Conservation (phyloP, 1,139 yeast species). For the Suhomyces bribrorum region DNA sequence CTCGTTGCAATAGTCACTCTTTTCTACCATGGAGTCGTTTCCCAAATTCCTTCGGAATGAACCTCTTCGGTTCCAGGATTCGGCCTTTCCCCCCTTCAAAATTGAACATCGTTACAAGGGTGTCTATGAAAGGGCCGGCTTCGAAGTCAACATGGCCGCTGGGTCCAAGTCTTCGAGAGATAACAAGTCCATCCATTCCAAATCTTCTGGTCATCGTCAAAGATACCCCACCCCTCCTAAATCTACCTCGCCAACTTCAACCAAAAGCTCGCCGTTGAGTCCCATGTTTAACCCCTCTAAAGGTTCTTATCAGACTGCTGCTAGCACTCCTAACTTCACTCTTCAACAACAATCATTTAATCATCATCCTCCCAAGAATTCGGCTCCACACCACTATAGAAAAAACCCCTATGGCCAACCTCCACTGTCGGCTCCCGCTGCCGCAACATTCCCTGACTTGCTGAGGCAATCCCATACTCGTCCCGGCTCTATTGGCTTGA, state of each 20-base stretch:
- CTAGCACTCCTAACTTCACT: slow-evolving; percentile 11
- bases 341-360: slow-evolving; percentile 8
- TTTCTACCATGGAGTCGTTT: slow-evolving; percentile 21
- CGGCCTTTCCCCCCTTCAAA: slow-evolving; percentile 63
- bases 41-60: slow-evolving; percentile 34
- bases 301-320: slow-evolving; percentile 9
- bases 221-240: slow-evolving; percentile 14
- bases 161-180: slow-evolving; percentile 12
- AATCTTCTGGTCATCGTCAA: slow-evolving; percentile 3
- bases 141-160: slow-evolving; percentile 45
- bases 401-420: slow-evolving; percentile 7
- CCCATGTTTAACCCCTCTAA: slow-evolving; percentile 9
- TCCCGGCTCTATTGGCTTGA: no score
- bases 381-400: slow-evolving; percentile 6
- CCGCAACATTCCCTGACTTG: slow-evolving; percentile 4
- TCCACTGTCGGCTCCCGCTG: slow-evolving; percentile 7
- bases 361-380: slow-evolving; percentile 5
- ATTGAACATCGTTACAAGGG: slow-evolving; percentile 56
- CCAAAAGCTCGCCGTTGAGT: slow-evolving; percentile 12
- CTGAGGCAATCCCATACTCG: no score
- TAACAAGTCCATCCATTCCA: slow-evolving; percentile 14
- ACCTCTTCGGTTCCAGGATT: slow-evolving; percentile 34
- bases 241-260: slow-evolving; percentile 14
- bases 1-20: not conserved
- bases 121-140: slow-evolving; percentile 68